These are phyloP conservation scores for Torulaspora indica DNA, from an alignment of 805 yeast species.

Conservation along the genomic window DNA sequence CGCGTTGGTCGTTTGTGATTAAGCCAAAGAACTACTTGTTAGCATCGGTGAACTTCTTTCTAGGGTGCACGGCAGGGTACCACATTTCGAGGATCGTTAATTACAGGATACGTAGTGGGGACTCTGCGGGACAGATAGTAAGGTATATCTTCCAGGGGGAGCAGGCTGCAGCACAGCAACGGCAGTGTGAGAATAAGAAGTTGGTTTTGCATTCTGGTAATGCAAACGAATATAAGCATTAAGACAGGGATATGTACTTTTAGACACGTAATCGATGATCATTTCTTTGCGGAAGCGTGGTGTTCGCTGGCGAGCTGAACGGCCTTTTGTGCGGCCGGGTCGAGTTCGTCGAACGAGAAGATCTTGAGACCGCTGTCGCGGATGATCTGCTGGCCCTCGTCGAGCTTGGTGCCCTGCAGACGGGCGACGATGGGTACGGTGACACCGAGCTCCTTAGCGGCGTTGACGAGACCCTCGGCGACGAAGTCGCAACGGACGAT, in stretches of 20 bases:
- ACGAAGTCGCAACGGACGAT: conserved; percentile 99
- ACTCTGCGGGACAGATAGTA: conserved; percentile 50
- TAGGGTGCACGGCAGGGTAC: conserved; percentile 83
- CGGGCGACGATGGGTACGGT: conserved; percentile 95
- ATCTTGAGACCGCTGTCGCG: conserved; percentile 87
- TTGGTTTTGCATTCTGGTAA: conserved; percentile 12
- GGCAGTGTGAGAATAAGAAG: conserved; percentile 7
- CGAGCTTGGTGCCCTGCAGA: conserved; percentile 96
- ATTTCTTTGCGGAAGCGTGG: neutral
- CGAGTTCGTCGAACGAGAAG: conserved; percentile 86
- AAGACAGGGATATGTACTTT: neutral
- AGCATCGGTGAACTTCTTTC: conserved; percentile 91
- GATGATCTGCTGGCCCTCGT: conserved; percentile 81
- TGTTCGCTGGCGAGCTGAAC: conserved; percentile 57
- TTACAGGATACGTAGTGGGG: conserved; percentile 65
- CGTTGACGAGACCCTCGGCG: conserved; percentile 94
- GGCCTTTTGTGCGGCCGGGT: conserved; percentile 94
- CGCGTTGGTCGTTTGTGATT: conserved; percentile 95
- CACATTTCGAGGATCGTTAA: conserved; percentile 69
- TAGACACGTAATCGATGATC: neutral
- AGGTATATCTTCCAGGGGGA: conserved; percentile 55
- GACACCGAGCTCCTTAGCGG: conserved; percentile 85
- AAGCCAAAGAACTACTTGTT: conserved; percentile 79
- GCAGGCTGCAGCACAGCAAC: neutral
- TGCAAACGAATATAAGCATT: conserved; percentile 10